Percentiles rank a stretch among this genome's conserved stretches.
phyloP scores from a whole-genome alignment of 2,329 filamentous ascomycete species.

The Paracamarosporium sp. region DNA sequence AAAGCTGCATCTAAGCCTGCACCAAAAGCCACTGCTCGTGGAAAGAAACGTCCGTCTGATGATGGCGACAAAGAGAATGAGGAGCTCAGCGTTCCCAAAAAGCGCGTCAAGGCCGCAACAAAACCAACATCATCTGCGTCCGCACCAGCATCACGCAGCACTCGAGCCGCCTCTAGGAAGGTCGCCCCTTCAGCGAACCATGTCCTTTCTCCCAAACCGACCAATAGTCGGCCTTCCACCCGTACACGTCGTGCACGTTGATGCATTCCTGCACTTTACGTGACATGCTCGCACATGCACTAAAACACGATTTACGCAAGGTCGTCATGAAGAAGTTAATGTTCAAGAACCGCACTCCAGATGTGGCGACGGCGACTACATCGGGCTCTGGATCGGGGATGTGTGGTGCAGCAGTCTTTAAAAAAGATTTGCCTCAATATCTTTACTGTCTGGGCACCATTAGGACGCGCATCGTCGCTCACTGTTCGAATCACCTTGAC shows the following conservation, averaged over 20 bases:
- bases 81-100: constrained; percentile 11
- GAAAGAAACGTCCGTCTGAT: constrained; percentile 15
- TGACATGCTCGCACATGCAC: background rate
- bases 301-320: background rate
- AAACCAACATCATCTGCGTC: background rate
- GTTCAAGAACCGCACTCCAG: no score
- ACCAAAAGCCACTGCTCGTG: constrained; percentile 8
- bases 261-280: background rate
- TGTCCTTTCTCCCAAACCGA: constrained; percentile 15
- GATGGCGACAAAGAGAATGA: constrained; percentile 16
- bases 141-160: background rate
- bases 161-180: constrained; percentile 10
- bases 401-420: no score
- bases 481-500: background rate
- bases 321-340: background rate
- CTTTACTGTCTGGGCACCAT: no score
- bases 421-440: no score
- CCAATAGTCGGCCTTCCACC: constrained; percentile 9
- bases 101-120: constrained; percentile 7
- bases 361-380: no score
- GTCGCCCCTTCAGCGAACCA: background rate
- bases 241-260: constrained; percentile 5
- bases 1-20: constrained; percentile 5
- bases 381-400: no score
- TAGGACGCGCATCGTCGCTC: background rate